Evolutionary conservation across 2,329 filamentous ascomycete species (phyloP), one percentile per base, ranked within the genome.

Genomic region (Claviceps sp.): DNA sequence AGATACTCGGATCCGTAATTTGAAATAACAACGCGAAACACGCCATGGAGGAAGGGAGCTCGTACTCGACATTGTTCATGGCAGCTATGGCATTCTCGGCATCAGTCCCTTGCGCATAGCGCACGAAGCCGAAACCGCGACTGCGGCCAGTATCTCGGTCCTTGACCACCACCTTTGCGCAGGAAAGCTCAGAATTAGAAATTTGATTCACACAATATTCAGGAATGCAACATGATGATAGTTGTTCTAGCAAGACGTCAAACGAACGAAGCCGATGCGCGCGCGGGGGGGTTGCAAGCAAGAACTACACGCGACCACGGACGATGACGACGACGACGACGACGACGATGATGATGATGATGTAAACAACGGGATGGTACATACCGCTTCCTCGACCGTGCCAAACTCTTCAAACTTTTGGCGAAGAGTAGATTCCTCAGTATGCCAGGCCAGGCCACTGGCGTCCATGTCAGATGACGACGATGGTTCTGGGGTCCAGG

Each of bases 381-480:
- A 71, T 80, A 97, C 93, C 62, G 93, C 93, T 81, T 98, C 91
- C 68, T 96, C 89, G 60, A 98, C 86, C 43, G 76, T 74, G 55
- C 91, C 91, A 65, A 88, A 96, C 69, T 93, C 85, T 69, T 91
- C 85, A 69, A 98, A 98, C 71, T 95, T 95, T 66, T 85, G 75
- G 65, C 87, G 85, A 59, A 98, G 76, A 60, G 87, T 89, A 45
- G 73, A 72, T 72, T 97, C 91, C 70, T 94, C 89, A 58, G 93
- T 98, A 75, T 96, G 90, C 93, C 93, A 98, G 64, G 93, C 89
- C 61, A 98, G 89, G 78, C 93, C 93, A 66, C 91, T 95, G 52
- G 49, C 47, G 24, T 46, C 30, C 47, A 43, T 46, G 49, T 54
- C 47, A 66, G 63, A 52, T 22, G 22, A 34, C 30, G 30, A 34